Percentiles rank a stretch among this genome's conserved stretches.
Evolutionary conservation across 2,329 filamentous ascomycete species (phyloP).

Genomic region (Xylariaceae sp.): DNA sequence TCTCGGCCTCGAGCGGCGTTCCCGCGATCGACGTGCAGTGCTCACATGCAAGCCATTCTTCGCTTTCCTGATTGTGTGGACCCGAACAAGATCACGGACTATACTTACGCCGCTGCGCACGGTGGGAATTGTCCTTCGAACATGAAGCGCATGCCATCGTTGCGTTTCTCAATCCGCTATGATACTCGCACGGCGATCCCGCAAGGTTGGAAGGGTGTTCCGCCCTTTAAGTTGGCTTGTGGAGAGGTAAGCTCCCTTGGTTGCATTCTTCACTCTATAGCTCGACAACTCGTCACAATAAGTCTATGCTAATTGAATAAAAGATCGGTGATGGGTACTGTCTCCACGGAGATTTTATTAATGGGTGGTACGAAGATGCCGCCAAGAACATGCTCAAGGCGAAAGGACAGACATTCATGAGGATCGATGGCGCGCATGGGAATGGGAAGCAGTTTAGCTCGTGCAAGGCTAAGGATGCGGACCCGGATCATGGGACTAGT

Average conservation of each 20-base stretch:
- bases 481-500: conserved; percentile 48
- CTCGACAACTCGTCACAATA: background rate
- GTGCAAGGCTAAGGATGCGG: conserved; percentile 48
- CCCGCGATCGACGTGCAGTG: conserved; percentile 48
- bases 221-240: conserved; percentile 53
- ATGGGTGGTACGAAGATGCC: conserved; percentile 51
- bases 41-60: conserved; percentile 52
- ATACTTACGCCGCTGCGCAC: conserved; percentile 17
- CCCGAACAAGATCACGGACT: conserved; percentile 39
- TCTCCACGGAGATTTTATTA: conserved; percentile 55
- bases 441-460: conserved; percentile 39
- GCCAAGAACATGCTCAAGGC: conserved; percentile 48
- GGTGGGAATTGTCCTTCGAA: conserved; percentile 12
- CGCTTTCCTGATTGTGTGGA: conserved; percentile 54
- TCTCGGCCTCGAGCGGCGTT: conserved; percentile 40
- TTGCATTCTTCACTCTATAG: too few relatives aligned
- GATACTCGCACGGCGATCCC: conserved; percentile 41
- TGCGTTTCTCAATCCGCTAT: conserved; percentile 52
- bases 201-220: conserved; percentile 52
- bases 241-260: conserved; percentile 41
- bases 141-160: conserved; percentile 54
- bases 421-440: conserved; percentile 46
- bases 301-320: background rate
- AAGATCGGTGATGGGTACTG: conserved; percentile 43
- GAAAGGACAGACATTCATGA: conserved; percentile 39